Base-by-base conservation (phyloP, 2,329 filamentous ascomycete genomes). In the Fusarium cyanostomum region DNA sequence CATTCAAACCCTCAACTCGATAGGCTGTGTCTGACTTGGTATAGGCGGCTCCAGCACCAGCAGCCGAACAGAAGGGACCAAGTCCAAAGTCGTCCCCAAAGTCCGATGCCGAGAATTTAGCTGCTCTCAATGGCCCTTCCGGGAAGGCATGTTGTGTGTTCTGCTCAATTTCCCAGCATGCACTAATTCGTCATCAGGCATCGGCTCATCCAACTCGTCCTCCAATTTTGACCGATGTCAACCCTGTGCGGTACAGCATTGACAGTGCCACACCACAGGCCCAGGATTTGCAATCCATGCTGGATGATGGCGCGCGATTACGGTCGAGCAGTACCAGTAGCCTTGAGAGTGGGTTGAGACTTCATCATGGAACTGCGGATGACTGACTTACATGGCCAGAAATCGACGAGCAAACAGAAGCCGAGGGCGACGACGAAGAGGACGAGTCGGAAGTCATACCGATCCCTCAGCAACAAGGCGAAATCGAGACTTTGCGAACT, bases 211-310 rank as follows among this genome's bases (percentile, higher is more conserved):
- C 85, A 46, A 82, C 83, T 35, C 89, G 91, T 1, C 90, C 92
- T 31, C 87, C 87, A 5, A 85, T 96, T 41, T 89, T 90, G 27
- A 96, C 93, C 21, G 84, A 92, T 67, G 82, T 96, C 21, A 85
- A 87, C 54, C 87, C 85, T 39, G 80, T 83, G 15, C 79, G 82
- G 50, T 92, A 90, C 72, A 89, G 86, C 71, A 73, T 87, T 28
- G 89, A 92, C 52, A 84, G 84, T 66, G 85, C 89, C 39, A 97
- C 94, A 1, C 94, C 94, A 8, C 87, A 89, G 67, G 93, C 93
- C 3, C 92, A 96, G 72, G 94, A 92, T 52, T 80, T 92, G 50
- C 86, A 92, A 68, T 92, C 96, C 58, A 85, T 92, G 63, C 85
- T 86, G 26, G 77, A 74, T 21, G 84, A 88, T 10, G 81, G 76